Evolutionary conservation across 176 grass and related monocot species (phyloP).

Genomic region (Leersia perrieri): DNA sequence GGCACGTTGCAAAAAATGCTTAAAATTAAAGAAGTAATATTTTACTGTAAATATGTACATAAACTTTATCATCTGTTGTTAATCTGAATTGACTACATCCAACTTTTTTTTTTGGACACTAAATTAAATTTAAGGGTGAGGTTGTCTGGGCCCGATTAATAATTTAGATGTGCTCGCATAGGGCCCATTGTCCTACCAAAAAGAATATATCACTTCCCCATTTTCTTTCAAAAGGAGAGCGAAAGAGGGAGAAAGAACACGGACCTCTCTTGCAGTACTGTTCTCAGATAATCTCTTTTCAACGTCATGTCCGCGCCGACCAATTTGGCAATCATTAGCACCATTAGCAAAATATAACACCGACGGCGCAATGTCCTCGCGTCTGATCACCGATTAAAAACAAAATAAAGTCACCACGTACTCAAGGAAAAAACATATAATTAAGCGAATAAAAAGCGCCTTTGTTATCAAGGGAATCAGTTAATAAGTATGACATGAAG

Average conservation of each 20-base stretch:
- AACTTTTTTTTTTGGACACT: no score
- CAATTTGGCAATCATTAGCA: conserved; percentile 39
- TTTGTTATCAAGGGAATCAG: neutral
- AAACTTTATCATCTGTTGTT: no score
- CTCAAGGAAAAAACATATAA: neutral
- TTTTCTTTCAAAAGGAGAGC: neutral
- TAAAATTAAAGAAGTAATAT: no score
- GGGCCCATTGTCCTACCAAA: neutral
- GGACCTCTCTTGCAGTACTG: neutral
- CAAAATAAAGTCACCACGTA: neutral
- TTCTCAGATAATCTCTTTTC: neutral
- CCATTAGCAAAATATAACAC: conserved; percentile 16
- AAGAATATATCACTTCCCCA: neutral
- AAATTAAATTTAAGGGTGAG: neutral
- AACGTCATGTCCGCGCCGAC: conserved; percentile 34
- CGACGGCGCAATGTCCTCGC: conserved; percentile 31
- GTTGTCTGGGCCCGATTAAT: neutral
- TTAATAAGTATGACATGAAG: neutral
- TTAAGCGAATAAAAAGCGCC: neutral
- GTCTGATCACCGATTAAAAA: conserved; percentile 1
- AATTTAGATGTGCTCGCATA: neutral
- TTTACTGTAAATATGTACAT: no score
- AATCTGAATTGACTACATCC: no score
- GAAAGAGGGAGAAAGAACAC: neutral
- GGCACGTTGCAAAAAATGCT: no score